A percentile compares a stretch with the other conserved stretches of the same genome.
Evolutionary conservation across 495 filamentous ascomycete genomes (phyloP).

Genomic region (Neurospora sp.): DNA sequence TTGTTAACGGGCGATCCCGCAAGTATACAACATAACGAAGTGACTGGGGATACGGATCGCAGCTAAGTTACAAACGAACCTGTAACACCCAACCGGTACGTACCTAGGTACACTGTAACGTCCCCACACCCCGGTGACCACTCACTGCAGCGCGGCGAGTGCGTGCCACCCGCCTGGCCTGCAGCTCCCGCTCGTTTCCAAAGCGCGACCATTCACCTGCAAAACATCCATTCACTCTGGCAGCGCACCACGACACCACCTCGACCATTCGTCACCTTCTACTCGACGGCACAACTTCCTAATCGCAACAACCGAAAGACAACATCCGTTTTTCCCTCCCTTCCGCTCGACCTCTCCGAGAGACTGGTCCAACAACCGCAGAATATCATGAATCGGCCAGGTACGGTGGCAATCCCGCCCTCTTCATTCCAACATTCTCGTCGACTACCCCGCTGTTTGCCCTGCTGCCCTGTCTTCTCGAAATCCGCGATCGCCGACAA

Average conservation of each 20-base stretch:
- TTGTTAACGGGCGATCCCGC: neutral
- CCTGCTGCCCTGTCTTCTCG: conserved; percentile 8
- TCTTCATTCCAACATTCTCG: conserved; percentile 13
- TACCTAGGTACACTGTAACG: neutral
- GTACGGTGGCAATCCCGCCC: conserved; percentile 29
- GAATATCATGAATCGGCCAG: conserved; percentile 47
- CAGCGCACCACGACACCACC: neutral
- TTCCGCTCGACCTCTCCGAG: neutral
- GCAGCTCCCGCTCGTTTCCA: neutral
- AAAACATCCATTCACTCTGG: neutral
- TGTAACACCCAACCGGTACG: neutral
- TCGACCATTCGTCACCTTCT: neutral
- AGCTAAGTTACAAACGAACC: neutral
- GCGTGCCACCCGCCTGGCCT: neutral
- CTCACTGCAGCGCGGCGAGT: neutral
- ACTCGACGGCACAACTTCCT: neutral
- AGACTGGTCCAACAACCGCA: neutral
- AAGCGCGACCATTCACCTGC: neutral
- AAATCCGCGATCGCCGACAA: neutral
- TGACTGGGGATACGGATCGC: neutral
- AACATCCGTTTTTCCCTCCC: neutral
- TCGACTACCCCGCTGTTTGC: conserved; percentile 24
- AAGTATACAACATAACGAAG: neutral
- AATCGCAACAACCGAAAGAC: neutral
- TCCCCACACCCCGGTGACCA: neutral